These are phyloP conservation scores for Puccinia triticina DNA, from an alignment of 1,284 basidiomycete genomes.

Conservation along the genomic window DNA sequence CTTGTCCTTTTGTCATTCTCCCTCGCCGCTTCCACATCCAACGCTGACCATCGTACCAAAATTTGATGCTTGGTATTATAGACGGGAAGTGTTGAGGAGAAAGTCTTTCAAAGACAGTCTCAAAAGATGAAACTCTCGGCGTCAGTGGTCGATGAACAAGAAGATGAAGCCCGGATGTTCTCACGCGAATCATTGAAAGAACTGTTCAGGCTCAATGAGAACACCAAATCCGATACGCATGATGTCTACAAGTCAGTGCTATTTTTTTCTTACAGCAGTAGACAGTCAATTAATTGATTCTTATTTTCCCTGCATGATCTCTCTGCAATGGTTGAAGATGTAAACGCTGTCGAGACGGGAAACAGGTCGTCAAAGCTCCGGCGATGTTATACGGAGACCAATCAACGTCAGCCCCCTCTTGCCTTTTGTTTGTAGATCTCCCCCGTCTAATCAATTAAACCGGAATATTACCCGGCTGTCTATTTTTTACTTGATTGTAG, in stretches of 20 bases:
- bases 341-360: conserved; percentile 67
- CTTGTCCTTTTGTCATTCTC: background rate
- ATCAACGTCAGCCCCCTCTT: conserved; percentile 74
- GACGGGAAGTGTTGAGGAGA: conserved; percentile 97
- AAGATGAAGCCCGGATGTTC: conserved; percentile 94
- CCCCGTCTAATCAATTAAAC: background rate
- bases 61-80: conserved; percentile 67
- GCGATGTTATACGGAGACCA: conserved; percentile 94
- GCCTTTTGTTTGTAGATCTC: conserved; percentile 9
- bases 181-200: conserved; percentile 85
- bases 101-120: conserved; percentile 66
- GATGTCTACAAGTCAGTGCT: conserved; percentile 55
- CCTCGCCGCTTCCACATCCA: conserved; percentile 80
- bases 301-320: background rate
- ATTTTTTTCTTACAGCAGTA: background rate
- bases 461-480: background rate
- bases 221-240: conserved; percentile 68
- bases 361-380: conserved; percentile 77
- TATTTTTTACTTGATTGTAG: conserved; percentile 62
- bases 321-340: conserved; percentile 64
- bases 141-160: conserved; percentile 94
- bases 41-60: conserved; percentile 67
- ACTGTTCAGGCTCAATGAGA: conserved; percentile 80
- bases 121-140: conserved; percentile 96
- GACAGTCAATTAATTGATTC: background rate